Evolutionary conservation across 352 stramenopile genomes (phyloP), one percentile per base, ranked within the genome.

Genomic region (Phytophthora sansomeana): DNA sequence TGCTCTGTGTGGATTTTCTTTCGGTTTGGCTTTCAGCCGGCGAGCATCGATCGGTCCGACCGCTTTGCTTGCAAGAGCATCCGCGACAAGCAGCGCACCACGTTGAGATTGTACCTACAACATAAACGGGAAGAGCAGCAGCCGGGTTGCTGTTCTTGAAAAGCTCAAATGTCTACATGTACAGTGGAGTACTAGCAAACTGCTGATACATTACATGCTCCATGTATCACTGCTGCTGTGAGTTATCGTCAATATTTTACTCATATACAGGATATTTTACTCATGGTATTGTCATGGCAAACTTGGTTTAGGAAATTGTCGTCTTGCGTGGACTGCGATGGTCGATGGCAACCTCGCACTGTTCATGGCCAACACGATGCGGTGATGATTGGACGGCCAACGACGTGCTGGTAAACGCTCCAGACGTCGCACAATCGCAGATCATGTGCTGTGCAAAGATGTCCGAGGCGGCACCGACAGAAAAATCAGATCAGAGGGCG

Each of bases 51-150:
- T 9, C 10, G 47, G 14, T 46, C 58, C 36, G 8, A 50, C 16
- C 29, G 35, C 26, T 26, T 38, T 9, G 57, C 10, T 30, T 29
- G 47, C 36, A 43, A 59, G 47, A 43, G 59, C 21, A 67, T 61
- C 59, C 59, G 59, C 50, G 59, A 67, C 59, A 67, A 67, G 50
- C 41, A 35, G 49, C 11, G 21, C 30, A 61, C 38, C 17, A 52
- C 50, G 33, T 52, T 54, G 47, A n/a, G n/a, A 26, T 51, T 61
- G 59, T 61, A 67, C 58, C 58, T 61, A 67, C 58, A 42, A 67
- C 58, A 67, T 54, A 66, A 53, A 59, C 28, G 17, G 38, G 38
- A 43, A 21, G n/a, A n/a, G 11, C n/a, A 43, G 16, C 42, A 48
- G 21, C 19, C 41, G 41, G 21, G 21, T 24, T 24, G 21, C 21